Base-by-base conservation (phyloP, 176 grass and related monocot species). In the Neostapfia colusana region DNA sequence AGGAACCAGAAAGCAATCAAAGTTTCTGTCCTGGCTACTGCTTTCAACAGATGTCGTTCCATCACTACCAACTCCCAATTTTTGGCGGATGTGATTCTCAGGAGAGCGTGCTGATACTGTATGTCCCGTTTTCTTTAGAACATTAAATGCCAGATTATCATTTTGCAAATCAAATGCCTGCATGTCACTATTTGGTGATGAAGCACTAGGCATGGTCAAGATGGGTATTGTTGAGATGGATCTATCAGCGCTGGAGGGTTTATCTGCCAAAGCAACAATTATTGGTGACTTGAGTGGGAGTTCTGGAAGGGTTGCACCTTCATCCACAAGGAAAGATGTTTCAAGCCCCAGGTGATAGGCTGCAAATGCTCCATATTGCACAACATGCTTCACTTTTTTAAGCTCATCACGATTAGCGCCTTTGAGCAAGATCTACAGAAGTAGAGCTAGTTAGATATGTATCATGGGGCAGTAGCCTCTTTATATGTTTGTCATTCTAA, bases 261-360 rank as follows among this genome's bases (percentile, higher is more conserved):
- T 99, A 70, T 92, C 92, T 42, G 95, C 91, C 62, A 99, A 85
- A 67, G 91, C 85, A 63, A 95, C 87, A 74, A 88, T 93, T 78
- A 99, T 76, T 60, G 95, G 95, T 46, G 95, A 84, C 69, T 88
- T 92, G 15, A 97, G 85, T 27, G 87, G 85, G 70, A 99, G 80
- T 85, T 99, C 95, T 75, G 95, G 95, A 82, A 99, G 91, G 72
- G 95, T 95, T 48, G 95, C 95, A 57, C 95, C 91, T 85, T 99
- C 95, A 82, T 99, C 95, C 34, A 93, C 95, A 82, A 99, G 95
- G 75, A 99, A 99, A 84, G 89, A 99, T 49, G 95, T 99, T 86
- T 99, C 95, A 28, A 98, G 85, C 34, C 91, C 91, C 73, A 98
- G 83, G 87, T 98, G 91, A 83, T 98, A 98, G 24, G 95, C 95